Evolutionary conservation across 129 eudicot species (phyloP), one percentile per base, ranked within the genome.

Genomic region (Logfia minima): DNA sequence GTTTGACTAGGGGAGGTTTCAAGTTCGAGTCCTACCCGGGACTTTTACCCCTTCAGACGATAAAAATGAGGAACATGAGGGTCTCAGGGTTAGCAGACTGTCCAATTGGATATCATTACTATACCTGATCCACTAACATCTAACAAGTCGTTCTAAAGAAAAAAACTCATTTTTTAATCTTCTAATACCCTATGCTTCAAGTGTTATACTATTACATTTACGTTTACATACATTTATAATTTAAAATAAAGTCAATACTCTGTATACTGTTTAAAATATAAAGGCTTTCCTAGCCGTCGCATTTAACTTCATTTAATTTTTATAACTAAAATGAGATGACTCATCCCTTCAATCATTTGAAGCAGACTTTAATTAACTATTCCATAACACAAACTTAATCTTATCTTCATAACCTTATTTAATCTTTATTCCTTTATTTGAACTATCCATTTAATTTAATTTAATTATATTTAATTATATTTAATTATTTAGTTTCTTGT

Each of bases 341-440:
- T 75, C 66, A 75, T 39, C 64, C 67, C 72, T 62, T 75, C 64
- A 68, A 81, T 81, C 72, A 81, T 74, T 81, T 48, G 77, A 48
- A 70, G 81, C 68, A 45, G 59, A 62, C 81, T 75, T 61, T 22
- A 28, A 16, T 70, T 61, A 61, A 48, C 13, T 45, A 76, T 76
- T 69, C 43, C 63, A 59, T 9, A 32, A 72, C 71, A 63, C 72
- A 51, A 79, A 75, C 39, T 74, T 53, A 60, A 79, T 11, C 79
- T 74, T 75, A 83, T 79, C 81, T 48, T 59, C 80, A 22, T 62
- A 64, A 51, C 14, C 55, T 51, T 45, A 26, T 68, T 26, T 75
- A 61, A 4, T 45, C 7, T 62, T 72, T 21, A 8, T 48, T 63
- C 32, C 39, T 52, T 32, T 35, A 7, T 7, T 21, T 19, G 31